Conservation (phyloP, 2,329 filamentous ascomycete genomes). For the Alternaria sp. region DNA sequence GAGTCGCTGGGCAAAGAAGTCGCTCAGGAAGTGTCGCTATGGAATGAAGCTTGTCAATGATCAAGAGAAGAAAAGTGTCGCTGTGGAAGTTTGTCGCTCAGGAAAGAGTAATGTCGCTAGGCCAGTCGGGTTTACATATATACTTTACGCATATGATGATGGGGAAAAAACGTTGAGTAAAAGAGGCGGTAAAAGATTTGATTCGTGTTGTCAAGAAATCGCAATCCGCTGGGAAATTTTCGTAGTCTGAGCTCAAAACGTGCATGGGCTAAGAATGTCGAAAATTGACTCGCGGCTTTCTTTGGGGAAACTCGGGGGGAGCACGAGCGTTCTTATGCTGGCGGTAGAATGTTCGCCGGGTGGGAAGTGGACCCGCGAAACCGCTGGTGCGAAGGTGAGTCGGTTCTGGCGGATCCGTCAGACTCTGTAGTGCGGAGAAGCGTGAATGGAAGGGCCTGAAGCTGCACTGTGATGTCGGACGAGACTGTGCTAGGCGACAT, state of each 20-base stretch:
- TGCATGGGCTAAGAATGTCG: conserved; percentile 11
- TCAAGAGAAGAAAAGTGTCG: conserved; percentile 12
- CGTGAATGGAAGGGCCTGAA: conserved; percentile 11
- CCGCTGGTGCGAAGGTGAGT: conserved; percentile 8
- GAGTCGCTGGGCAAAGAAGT: conserved; percentile 13
- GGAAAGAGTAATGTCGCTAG: conserved; percentile 13
- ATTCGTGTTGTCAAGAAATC: conserved; percentile 27
- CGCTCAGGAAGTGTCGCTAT: conserved; percentile 25
- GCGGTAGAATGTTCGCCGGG: conserved; percentile 13
- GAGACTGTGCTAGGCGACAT: conserved; percentile 12
- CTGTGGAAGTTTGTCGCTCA: conserved; percentile 25
- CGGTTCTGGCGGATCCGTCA: conserved; percentile 21
- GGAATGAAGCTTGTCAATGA: conserved; percentile 13
- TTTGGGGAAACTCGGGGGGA: conserved; percentile 20
- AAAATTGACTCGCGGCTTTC: conserved; percentile 16
- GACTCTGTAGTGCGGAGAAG: conserved; percentile 29
- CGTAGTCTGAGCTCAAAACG: conserved; percentile 18
- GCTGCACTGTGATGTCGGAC: conserved; percentile 28
- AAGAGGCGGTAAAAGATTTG: conserved; percentile 20
- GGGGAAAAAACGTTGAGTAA: conserved; percentile 3
- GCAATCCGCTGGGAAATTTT: conserved; percentile 23
- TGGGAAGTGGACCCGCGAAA: conserved; percentile 14
- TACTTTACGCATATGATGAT: conserved; percentile 22
- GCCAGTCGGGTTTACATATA: conserved; percentile 22
- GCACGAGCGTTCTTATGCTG: conserved; percentile 32